A percentile compares a stretch with the other conserved stretches of the same genome.
Evolutionary conservation across 116 monocot genomes (phyloP).

Genomic region (Dioscorea cayenensis): DNA sequence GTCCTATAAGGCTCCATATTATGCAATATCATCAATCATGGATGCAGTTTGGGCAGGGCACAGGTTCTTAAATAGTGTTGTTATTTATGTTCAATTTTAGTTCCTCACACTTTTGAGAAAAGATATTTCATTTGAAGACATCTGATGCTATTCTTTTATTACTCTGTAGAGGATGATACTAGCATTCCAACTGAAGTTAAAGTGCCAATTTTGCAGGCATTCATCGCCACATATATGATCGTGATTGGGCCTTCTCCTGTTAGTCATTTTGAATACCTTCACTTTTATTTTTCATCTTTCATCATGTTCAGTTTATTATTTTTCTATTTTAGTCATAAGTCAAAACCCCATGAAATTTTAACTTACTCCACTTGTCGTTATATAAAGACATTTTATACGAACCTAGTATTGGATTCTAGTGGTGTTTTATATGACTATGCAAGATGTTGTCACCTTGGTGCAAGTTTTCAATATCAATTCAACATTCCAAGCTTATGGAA

Average conservation of each 20-base stretch:
- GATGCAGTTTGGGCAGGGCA: background rate
- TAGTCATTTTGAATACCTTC: constrained; percentile 16
- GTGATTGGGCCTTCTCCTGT: constrained; percentile 93
- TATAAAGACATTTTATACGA: background rate
- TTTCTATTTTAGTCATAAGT: background rate
- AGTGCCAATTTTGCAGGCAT: constrained; percentile 75
- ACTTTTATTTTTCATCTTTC: background rate
- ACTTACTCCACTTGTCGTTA: background rate
- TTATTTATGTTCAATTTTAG: background rate
- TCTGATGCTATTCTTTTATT: constrained; percentile 1
- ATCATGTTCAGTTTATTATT: background rate
- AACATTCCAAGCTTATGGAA: background rate
- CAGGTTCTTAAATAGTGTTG: background rate
- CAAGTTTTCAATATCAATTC: background rate
- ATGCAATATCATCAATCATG: background rate
- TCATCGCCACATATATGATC: constrained; percentile 82
- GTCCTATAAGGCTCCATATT: no score
- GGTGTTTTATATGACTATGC: background rate
- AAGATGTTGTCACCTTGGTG: background rate
- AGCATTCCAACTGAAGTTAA: constrained; percentile 70
- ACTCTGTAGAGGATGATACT: constrained; percentile 89
- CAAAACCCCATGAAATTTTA: background rate
- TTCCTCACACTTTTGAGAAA: background rate
- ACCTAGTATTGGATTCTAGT: background rate
- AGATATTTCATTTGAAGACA: background rate